Evolutionary conservation across 805 yeast species (phyloP).

Genomic region (Kluyveromyces dobzhanskii): DNA sequence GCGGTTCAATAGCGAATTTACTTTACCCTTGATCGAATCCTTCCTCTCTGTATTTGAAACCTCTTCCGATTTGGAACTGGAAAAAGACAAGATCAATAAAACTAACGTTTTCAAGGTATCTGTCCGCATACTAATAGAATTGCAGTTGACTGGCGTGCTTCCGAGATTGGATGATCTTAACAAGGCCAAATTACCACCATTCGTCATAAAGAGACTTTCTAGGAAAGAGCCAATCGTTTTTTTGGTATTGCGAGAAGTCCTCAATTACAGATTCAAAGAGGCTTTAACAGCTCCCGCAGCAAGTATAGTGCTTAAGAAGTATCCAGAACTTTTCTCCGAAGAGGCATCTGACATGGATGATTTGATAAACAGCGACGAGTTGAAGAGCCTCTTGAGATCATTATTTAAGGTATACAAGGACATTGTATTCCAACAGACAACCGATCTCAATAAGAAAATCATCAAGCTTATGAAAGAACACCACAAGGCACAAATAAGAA

Average conservation of each 20-base stretch:
- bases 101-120: slow-evolving; percentile 38
- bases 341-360: slow-evolving; percentile 19
- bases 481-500: slow-evolving; percentile 51
- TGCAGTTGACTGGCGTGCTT: slow-evolving; percentile 50
- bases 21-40: slow-evolving; percentile 39
- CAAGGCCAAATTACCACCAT: slow-evolving; percentile 36
- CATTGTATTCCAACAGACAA: slow-evolving; percentile 33
- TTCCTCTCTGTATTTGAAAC: slow-evolving; percentile 35
- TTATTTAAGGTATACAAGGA: slow-evolving; percentile 37
- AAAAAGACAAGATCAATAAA: slow-evolving; percentile 39
- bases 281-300: slow-evolving; percentile 35
- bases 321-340: slow-evolving; percentile 29
- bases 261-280: slow-evolving; percentile 32
- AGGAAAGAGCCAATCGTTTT: slow-evolving; percentile 35
- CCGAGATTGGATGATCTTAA: slow-evolving; percentile 35
- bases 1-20: slow-evolving; percentile 49
- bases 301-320: slow-evolving; percentile 42
- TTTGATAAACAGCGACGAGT: slow-evolving; percentile 22
- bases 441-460: slow-evolving; percentile 31
- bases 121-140: slow-evolving; percentile 47
- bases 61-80: slow-evolving; percentile 21
- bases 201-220: slow-evolving; percentile 29
- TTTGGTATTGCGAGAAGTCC: slow-evolving; percentile 37
- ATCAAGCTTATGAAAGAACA: slow-evolving; percentile 33
- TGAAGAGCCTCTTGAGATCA: slow-evolving; percentile 26